Evolutionary conservation across 352 stramenopile genomes (phyloP).

Genomic region (Phytophthora rubi): DNA sequence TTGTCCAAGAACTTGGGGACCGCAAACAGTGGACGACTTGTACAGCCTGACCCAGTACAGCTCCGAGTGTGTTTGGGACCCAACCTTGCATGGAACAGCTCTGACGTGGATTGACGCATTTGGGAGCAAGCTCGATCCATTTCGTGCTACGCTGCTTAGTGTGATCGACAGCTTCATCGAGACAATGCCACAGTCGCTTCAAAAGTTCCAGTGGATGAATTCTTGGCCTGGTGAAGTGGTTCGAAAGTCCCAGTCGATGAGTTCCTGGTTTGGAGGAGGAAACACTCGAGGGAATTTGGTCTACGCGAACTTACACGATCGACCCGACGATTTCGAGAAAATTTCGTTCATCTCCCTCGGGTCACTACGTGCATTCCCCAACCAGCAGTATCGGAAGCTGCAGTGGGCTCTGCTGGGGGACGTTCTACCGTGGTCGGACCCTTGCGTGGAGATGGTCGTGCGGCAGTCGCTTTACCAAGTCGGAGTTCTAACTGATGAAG

Average conservation of each 20-base stretch:
- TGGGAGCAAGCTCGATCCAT: constrained; percentile 45
- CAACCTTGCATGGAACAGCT: constrained; percentile 22
- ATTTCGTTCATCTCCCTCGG: constrained; percentile 41
- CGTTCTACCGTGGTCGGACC: constrained; percentile 51
- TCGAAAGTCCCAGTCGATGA: constrained; percentile 38
- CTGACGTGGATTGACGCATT: constrained; percentile 39
- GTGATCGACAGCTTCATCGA: constrained; percentile 48
- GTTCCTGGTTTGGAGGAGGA: constrained; percentile 41
- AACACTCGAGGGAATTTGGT: constrained; percentile 51
- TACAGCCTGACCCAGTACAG: constrained; percentile 23
- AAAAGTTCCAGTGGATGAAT: constrained; percentile 48
- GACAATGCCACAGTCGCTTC: constrained; percentile 24
- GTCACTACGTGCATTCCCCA: constrained; percentile 50
- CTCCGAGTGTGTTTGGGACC: constrained; percentile 53
- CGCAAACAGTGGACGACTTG: constrained; percentile 24
- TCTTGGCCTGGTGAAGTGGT: constrained; percentile 36
- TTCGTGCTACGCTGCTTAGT: constrained; percentile 29
- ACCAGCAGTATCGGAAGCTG: constrained; percentile 60
- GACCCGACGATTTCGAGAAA: constrained; percentile 35
- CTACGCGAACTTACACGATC: constrained; percentile 46
- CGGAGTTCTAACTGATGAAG: constrained; percentile 43
- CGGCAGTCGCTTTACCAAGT: constrained; percentile 61
- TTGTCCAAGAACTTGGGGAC: constrained; percentile 20
- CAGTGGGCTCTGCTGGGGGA: constrained; percentile 50
- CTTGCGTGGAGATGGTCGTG: constrained; percentile 44